Conservation (phyloP, 192 early-diverging fungal species). For the Powellomyces hirtus region DNA sequence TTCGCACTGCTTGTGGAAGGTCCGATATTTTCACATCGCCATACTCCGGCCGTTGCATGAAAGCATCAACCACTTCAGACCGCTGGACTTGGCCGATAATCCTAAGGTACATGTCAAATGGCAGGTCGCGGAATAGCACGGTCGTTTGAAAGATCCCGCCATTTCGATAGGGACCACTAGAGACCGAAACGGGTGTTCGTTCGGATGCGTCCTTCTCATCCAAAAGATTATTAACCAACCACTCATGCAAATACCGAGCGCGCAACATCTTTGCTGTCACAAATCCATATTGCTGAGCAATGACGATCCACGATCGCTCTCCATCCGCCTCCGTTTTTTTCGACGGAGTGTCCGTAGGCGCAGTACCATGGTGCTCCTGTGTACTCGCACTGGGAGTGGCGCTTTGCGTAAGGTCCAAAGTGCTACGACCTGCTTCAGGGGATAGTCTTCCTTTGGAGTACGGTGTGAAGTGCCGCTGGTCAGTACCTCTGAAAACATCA, state of each 20-base stretch:
- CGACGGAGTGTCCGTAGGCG: too few species aligned
- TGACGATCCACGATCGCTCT: neutral
- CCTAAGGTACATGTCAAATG: slow-evolving; percentile 41
- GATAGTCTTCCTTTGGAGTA: too few species aligned
- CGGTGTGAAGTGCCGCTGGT: too few species aligned
- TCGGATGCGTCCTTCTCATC: neutral
- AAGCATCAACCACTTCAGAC: slow-evolving; percentile 5
- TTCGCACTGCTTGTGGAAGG: neutral
- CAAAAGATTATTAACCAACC: slow-evolving; percentile 18
- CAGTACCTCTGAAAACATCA: too few species aligned
- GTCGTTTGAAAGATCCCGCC: slow-evolving; percentile 12
- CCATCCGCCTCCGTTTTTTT: neutral
- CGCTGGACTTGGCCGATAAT: slow-evolving; percentile 16
- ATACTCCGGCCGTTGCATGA: neutral
- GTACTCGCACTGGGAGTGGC: too few species aligned
- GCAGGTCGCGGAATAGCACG: slow-evolving; percentile 30
- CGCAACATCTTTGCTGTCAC: slow-evolving; percentile 33
- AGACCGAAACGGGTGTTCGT: neutral
- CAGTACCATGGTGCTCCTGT: too few species aligned
- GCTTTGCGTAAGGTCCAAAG: too few species aligned
- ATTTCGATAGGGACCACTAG: slow-evolving; percentile 9
- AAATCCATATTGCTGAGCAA: slow-evolving; percentile 40
- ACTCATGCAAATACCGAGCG: slow-evolving; percentile 31
- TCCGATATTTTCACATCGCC: neutral
- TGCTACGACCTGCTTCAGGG: too few species aligned